Evolutionary conservation across 305 asterid genomes (phyloP), one percentile per base, ranked within the genome.

Genomic region (Striga hermonthica): DNA sequence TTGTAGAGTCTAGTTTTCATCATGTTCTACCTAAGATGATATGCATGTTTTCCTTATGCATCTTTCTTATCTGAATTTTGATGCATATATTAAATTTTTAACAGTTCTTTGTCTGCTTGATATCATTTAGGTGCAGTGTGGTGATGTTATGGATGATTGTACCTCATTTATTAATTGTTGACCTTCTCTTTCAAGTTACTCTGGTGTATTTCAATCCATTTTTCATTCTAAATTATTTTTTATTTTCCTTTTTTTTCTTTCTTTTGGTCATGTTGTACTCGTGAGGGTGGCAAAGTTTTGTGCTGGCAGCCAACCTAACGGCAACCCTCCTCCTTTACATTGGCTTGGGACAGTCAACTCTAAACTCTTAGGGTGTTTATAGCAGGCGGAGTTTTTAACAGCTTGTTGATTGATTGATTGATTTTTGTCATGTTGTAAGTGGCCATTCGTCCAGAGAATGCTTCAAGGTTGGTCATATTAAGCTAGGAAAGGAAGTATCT

Each of bases 1-100:
- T 48, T 69, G 64, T 52, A 38, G 41, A 40, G 52, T 69, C 45
- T 65, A 50, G 28, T 45, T 12, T 0, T 55, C 15, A 49, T 63
- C 38, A 2, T 49, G 47, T 60, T 31, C 11, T 68, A 31, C 73
- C 64, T 43, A 48, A 40, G 64, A 45, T 12, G 6, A 12, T 57
- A 35, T 53, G 45, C 37, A 37, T 41, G 36, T 50, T 35, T 45
- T 60, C 31, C 35, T 65, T 60, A 22, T 47, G 52, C 45, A 22
- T 39, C 56, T 70, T 66, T 77, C 40, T 66, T 22, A 22, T 22
- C 31, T 22, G 2, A 22, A 22, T 22, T 22, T 22, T 1, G 31
- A 22, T 22, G 31, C 31, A 53, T 36, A 8, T 38, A 53, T 53
- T 48, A 11, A 49, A 57, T n/a, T 59, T 38, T 7, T 28, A 62